Conservation (phyloP, 371 early-diverging fungal genomes). For the Saksenaea vasiformis region DNA sequence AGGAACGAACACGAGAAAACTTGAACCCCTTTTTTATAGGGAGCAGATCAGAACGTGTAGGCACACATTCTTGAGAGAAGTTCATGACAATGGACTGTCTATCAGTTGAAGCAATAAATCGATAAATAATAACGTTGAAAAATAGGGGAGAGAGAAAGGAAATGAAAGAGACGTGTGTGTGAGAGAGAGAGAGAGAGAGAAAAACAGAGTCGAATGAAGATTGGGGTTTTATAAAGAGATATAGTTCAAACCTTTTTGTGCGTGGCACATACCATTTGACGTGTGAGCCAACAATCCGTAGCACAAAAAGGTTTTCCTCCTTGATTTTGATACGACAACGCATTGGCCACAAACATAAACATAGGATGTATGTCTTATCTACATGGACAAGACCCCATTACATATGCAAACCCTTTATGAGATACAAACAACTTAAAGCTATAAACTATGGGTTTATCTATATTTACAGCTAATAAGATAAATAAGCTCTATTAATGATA, state of each 20-base stretch:
- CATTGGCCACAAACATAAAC: neutral
- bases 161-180: no score
- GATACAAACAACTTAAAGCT: no score
- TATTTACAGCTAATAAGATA: no score
- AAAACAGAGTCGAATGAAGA: neutral
- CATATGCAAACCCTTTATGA: no score
- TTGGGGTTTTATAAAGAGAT: neutral
- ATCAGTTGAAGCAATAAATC: neutral
- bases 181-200: neutral
- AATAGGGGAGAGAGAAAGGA: neutral
- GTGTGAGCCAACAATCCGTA: conserved; percentile 4
- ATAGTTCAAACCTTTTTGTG: neutral
- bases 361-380: neutral
- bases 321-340: conserved; percentile 5
- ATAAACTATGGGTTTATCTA: no score
- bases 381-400: no score
- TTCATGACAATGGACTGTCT: neutral
- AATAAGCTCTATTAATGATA: no score
- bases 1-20: conserved; percentile 3
- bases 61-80: neutral
- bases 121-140: neutral
- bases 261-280: conserved; percentile 6
- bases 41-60: conserved; percentile 2
- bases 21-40: neutral
- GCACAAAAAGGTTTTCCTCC: neutral